These are phyloP conservation scores for Carallia pectinifolia DNA, from an alignment of 345 rosid genomes.

Conservation along the genomic window DNA sequence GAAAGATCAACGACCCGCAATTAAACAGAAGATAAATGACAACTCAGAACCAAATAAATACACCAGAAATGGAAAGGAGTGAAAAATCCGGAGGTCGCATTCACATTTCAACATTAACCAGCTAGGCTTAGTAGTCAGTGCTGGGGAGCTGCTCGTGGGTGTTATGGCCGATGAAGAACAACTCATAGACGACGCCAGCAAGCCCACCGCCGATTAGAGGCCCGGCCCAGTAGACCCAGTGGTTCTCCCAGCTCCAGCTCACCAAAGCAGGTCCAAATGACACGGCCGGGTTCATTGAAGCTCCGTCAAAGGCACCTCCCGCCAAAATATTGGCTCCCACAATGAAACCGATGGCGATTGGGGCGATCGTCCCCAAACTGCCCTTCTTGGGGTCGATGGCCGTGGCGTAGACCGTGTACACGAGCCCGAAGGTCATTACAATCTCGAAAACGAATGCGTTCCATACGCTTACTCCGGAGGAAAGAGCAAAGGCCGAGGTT, in stretches of 20 bases:
- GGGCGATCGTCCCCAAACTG: constrained; percentile 64
- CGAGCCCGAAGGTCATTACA: constrained; percentile 92
- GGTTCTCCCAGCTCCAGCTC: constrained; percentile 85
- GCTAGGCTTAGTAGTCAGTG: constrained; percentile 54
- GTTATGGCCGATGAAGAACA: constrained; percentile 53
- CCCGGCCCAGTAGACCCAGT: constrained; percentile 96
- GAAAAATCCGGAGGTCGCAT: constrained; percentile 10
- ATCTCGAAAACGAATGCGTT: constrained; percentile 86
- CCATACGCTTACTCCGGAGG: constrained; percentile 68
- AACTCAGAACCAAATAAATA: constrained; percentile 16
- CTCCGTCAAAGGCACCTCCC: constrained; percentile 90
- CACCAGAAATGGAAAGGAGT: constrained; percentile 6
- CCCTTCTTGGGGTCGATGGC: constrained; percentile 89
- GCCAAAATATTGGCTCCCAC: constrained; percentile 91
- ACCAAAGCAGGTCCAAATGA: constrained; percentile 92
- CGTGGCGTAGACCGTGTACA: constrained; percentile 90
- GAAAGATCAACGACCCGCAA: constrained; percentile 20
- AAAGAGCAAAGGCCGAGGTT: constrained; percentile 61
- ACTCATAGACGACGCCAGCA: constrained; percentile 74
- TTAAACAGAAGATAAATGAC: constrained; percentile 20
- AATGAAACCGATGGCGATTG: constrained; percentile 81
- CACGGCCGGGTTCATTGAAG: constrained; percentile 96
- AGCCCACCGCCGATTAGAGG: constrained; percentile 83
- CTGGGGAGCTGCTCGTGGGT: constrained; percentile 66
- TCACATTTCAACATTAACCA: background rate